Base-by-base conservation (phyloP, 2,329 filamentous ascomycete species). In the Fusarium nematophilum region DNA sequence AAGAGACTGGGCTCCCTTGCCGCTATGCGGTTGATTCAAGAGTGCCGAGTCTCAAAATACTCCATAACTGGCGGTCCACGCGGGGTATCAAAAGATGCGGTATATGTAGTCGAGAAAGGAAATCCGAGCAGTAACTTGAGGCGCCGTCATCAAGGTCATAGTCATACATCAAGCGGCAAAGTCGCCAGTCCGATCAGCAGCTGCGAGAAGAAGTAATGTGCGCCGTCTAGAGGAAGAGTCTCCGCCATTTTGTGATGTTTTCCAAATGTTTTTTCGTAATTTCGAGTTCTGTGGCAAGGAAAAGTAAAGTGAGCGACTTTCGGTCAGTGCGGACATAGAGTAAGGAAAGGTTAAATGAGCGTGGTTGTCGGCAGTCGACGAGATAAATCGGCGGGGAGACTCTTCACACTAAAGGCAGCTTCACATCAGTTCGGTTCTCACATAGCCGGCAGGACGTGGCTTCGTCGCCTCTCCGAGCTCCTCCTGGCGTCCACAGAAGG, bases 401-500 rank as follows among this genome's bases (percentile, higher is more conserved):
- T 68, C 68, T 70, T 68, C 68, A 55, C 6, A 46, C 43, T 49
- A 56, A 44, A 49, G 55, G 38, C 42, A 46, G 44, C 44, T 54
- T 34, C 37, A 50, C 33, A 53, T 62, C 53, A 51, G 40, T 62
- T 66, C 26, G 44, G 18, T 42, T 46, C 49, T 61, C 53, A 57
- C 62, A 60, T 64, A 25, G 58, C 33, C 21, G 51, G 54, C 46
- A 65, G 38, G 11, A 36, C 54, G 30, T 54, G 50, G 53, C 66
- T 71, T 54, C 65, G 62, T 63, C 58, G 69, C 64, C 57, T 73
- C 68, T 64, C 68, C 44, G 57, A 69, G 47, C 71, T 73, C 64
- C 75, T 74, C 70, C 77, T 81, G 34, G 74, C 76, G 59, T 88
- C 86, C 10, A 76, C 74, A 17, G 85, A 89, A 37, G 73, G 72